Conservation (phyloP, 768 basidiomycete genomes). For the Lactifluus echinatus region DNA sequence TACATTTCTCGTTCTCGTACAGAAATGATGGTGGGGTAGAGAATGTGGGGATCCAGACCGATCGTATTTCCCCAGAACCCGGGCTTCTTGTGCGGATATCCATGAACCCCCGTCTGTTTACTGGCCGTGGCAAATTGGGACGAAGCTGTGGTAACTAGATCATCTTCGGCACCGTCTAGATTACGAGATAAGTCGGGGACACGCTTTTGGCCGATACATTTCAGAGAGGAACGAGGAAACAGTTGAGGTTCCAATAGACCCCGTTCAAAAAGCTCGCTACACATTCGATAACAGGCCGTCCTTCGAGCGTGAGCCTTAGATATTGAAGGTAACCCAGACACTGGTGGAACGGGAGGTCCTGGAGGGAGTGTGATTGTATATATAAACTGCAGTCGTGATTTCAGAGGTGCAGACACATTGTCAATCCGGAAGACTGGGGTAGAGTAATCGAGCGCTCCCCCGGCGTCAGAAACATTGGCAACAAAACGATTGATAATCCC, state of each 20-base stretch:
- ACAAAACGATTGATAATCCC: constrained; percentile 47
- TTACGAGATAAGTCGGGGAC: constrained; percentile 11
- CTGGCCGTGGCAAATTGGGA: not conserved
- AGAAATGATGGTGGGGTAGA: constrained; percentile 54
- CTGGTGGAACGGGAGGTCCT: constrained; percentile 32
- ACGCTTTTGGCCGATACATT: constrained; percentile 19
- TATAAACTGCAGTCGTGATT: constrained; percentile 27
- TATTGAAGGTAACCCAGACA: constrained; percentile 38
- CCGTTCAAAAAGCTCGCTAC: constrained; percentile 37
- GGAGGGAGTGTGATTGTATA: constrained; percentile 45
- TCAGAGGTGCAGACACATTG: constrained; percentile 29
- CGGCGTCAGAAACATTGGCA: constrained; percentile 17
- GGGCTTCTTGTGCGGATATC: constrained; percentile 52
- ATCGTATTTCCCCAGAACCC: constrained; percentile 53
- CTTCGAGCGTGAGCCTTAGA: constrained; percentile 49
- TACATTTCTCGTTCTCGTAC: constrained; percentile 31
- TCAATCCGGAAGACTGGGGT: constrained; percentile 29
- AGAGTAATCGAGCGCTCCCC: not conserved
- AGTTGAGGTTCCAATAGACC: constrained; percentile 43
- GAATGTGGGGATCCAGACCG: constrained; percentile 24
- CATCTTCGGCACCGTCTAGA: constrained; percentile 10
- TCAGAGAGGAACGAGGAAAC: constrained; percentile 24
- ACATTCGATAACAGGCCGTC: constrained; percentile 49
- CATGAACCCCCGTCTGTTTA: constrained; percentile 35
- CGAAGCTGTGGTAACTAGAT: not conserved